These are phyloP conservation scores for Letharia columbiana DNA, from an alignment of 495 filamentous ascomycete species.

Conservation along the genomic window DNA sequence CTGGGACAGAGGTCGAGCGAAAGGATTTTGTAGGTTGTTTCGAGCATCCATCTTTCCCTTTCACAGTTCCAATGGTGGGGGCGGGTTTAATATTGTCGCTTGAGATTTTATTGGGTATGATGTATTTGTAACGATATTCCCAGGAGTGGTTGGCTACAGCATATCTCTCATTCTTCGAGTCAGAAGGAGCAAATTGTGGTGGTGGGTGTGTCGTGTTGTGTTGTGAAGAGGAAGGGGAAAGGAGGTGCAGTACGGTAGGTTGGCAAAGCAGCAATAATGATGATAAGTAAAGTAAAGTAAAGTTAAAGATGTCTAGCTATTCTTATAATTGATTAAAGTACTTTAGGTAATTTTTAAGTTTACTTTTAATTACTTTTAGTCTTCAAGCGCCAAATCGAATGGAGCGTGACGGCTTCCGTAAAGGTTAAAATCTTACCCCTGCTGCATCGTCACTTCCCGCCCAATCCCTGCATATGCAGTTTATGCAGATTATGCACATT, in stretches of 20 bases:
- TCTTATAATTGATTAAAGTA: no score
- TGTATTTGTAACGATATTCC: neutral
- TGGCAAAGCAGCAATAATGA: neutral
- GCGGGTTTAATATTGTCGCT: neutral
- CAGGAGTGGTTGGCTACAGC: neutral
- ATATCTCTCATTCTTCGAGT: neutral
- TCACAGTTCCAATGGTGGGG: neutral
- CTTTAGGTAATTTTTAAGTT: no score
- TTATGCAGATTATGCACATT: no score
- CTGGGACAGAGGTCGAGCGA: conserved; percentile 19
- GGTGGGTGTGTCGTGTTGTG: neutral
- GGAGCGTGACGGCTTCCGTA: neutral
- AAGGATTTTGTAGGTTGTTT: conserved; percentile 12
- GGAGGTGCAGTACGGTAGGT: neutral
- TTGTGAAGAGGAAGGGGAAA: neutral
- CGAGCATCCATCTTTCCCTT: conserved; percentile 20
- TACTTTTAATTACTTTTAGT: no score
- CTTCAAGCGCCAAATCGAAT: conserved; percentile 2
- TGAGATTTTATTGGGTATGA: neutral
- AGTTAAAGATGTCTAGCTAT: no score
- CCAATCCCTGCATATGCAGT: neutral
- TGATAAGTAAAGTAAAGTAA: neutral
- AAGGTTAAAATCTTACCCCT: neutral
- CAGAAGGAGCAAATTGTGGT: neutral
- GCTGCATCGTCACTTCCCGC: neutral